Conservation (phyloP, 208 protist genomes). For the Wallacemonas rigidus region DNA sequence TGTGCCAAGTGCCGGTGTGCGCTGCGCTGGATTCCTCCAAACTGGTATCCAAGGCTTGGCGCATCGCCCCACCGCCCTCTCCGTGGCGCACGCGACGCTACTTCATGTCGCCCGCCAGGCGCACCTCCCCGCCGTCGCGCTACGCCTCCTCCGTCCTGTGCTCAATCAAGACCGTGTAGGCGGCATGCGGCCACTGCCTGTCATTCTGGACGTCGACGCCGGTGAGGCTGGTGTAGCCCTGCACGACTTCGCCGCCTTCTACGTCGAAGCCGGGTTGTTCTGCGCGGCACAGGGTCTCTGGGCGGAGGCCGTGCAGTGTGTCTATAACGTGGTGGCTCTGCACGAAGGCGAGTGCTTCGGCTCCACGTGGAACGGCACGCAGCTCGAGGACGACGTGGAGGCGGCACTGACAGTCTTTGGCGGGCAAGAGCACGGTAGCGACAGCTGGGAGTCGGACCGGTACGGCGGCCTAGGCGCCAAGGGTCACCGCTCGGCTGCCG, state of each 20-base stretch:
- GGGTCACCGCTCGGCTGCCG: too few relatives aligned
- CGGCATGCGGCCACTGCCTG: conserved; percentile 38
- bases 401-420: not conserved
- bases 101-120: conserved; percentile 27
- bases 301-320: conserved; percentile 40
- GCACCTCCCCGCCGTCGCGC: conserved; percentile 24
- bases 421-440: not conserved
- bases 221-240: conserved; percentile 39
- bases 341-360: conserved; percentile 13
- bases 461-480: too few relatives aligned
- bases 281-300: conserved; percentile 33
- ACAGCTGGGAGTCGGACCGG: not conserved
- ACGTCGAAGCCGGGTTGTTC: conserved; percentile 46
- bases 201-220: conserved; percentile 22
- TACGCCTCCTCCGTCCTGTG: conserved; percentile 45
- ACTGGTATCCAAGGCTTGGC: conserved; percentile 6
- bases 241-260: conserved; percentile 49
- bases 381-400: not conserved
- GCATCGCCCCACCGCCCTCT: conserved; percentile 25
- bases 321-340: conserved; percentile 23
- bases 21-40: conserved; percentile 27
- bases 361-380: conserved; percentile 6
- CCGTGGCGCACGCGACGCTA: conserved; percentile 41
- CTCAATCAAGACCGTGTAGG: conserved; percentile 17
- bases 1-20: conserved; percentile 13